These are phyloP conservation scores for Globisporangium middletonii DNA, from an alignment of 352 stramenopile genomes.

Conservation along the genomic window DNA sequence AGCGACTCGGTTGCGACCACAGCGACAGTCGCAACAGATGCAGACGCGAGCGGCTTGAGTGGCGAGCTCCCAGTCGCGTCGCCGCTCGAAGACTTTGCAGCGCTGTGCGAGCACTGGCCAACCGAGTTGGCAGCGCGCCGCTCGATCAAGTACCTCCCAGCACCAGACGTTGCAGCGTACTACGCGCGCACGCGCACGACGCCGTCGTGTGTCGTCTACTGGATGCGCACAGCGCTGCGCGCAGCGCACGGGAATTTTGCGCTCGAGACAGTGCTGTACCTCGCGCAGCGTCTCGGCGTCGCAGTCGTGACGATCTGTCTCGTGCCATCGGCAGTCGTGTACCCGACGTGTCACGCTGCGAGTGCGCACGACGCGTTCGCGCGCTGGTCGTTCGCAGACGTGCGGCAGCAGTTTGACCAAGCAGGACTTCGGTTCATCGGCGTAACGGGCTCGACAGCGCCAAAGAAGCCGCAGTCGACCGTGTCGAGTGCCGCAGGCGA, in stretches of 20 bases:
- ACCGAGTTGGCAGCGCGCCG: conserved; percentile 36
- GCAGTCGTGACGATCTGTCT: conserved; percentile 45
- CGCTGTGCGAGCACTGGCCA: conserved; percentile 42
- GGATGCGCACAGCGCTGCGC: conserved; percentile 56
- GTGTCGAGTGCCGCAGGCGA: conserved; percentile 3
- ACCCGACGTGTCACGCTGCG: conserved; percentile 45
- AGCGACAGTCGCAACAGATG: conserved; percentile 1
- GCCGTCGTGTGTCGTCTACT: conserved; percentile 51
- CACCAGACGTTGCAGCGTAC: conserved; percentile 4
- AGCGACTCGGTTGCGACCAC: background rate
- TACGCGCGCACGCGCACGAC: conserved; percentile 2
- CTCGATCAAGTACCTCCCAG: conserved; percentile 30
- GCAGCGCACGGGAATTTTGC: conserved; percentile 61
- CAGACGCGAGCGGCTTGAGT: background rate
- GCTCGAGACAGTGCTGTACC: conserved; percentile 38
- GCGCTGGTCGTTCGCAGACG: conserved; percentile 40
- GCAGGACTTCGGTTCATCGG: conserved; percentile 36
- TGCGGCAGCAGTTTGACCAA: conserved; percentile 40
- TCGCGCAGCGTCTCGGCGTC: conserved; percentile 32
- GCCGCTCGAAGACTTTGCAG: conserved; percentile 7
- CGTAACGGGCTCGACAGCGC: conserved; percentile 24
- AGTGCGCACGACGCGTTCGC: conserved; percentile 52
- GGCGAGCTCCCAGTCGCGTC: background rate
- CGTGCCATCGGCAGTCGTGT: conserved; percentile 37
- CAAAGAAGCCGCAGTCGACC: conserved; percentile 1